Conservation (phyloP, 371 early-diverging fungal genomes). For the Mortierella sp. region DNA sequence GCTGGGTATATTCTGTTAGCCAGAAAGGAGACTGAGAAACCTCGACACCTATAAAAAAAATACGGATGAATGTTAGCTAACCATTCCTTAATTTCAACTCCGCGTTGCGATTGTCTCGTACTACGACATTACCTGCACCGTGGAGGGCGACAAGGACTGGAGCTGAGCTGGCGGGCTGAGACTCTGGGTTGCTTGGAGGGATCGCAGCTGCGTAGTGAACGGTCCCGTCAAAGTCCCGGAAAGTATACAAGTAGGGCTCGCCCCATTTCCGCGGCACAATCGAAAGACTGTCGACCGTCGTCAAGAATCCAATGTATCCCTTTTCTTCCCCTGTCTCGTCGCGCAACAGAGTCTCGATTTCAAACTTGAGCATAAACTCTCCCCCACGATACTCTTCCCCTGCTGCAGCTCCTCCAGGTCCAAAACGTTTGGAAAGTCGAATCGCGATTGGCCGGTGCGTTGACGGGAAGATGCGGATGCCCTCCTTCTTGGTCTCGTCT, state of each 20-base stretch:
- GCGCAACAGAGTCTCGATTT: conserved; percentile 15
- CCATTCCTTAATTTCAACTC: not conserved
- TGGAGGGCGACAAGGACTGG: conserved; percentile 79
- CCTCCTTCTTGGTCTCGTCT: not conserved
- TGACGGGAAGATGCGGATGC: conserved; percentile 24
- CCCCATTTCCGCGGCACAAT: conserved; percentile 37
- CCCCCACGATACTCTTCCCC: not conserved
- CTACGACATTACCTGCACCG: conserved; percentile 68
- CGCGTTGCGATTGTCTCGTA: too few relatives aligned
- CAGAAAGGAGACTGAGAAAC: conserved; percentile 29
- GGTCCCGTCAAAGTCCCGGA: conserved; percentile 72
- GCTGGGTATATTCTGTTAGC: conserved; percentile 34
- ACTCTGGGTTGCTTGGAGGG: conserved; percentile 61
- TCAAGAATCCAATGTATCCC: not conserved
- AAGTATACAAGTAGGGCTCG: conserved; percentile 71
- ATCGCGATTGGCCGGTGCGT: conserved; percentile 35
- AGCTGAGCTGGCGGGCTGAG: conserved; percentile 29
- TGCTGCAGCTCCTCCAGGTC: too few relatives aligned
- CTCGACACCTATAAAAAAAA: conserved; percentile 28
- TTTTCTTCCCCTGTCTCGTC: conserved; percentile 23
- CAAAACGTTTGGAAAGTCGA: not conserved
- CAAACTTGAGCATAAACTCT: conserved; percentile 45
- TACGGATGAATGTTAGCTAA: not conserved
- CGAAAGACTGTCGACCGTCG: conserved; percentile 12
- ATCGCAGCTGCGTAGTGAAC: conserved; percentile 75